Conservation (phyloP, 2,329 filamentous ascomycete species). For the Juglanconis juglandina region DNA sequence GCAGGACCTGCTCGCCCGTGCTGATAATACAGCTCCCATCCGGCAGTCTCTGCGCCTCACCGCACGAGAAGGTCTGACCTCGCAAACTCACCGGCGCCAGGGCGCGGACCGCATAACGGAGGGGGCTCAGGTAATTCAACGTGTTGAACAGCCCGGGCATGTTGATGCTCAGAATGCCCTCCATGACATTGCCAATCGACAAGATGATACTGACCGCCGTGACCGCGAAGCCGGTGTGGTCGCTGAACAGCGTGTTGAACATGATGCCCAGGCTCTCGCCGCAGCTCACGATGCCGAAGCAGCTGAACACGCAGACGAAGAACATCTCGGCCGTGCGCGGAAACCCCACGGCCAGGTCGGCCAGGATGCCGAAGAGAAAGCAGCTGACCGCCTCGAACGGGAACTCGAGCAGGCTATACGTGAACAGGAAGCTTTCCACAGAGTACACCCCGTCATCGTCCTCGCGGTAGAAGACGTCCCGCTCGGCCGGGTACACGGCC, state of each 20-base stretch:
- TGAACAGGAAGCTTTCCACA: constrained; percentile 66
- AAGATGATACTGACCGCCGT: constrained; percentile 69
- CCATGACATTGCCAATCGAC: constrained; percentile 68
- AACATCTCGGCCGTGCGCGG: constrained; percentile 61
- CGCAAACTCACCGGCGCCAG: constrained; percentile 63
- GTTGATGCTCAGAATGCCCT: constrained; percentile 66
- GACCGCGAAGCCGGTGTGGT: constrained; percentile 71
- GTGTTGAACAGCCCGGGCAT: constrained; percentile 64
- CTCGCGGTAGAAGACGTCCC: constrained; percentile 75
- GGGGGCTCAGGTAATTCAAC: constrained; percentile 69
- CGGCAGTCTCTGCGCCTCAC: constrained; percentile 53
- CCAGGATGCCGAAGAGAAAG: constrained; percentile 63
- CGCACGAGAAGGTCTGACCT: constrained; percentile 62
- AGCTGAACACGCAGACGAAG: constrained; percentile 65
- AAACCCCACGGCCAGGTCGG: constrained; percentile 62
- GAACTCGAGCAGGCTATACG: constrained; percentile 67
- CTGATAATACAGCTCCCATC: constrained; percentile 62
- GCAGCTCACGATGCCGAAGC: constrained; percentile 70
- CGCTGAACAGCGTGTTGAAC: constrained; percentile 71
- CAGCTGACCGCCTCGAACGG: constrained; percentile 67
- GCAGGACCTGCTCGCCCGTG: constrained; percentile 64
- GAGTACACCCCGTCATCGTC: constrained; percentile 71
- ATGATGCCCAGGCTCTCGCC: constrained; percentile 75
- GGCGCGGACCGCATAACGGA: constrained; percentile 67
- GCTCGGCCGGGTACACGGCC: constrained; percentile 67